Evolutionary conservation across 2,329 filamentous ascomycete species (phyloP).

Genomic region (Phialophora tarda): DNA sequence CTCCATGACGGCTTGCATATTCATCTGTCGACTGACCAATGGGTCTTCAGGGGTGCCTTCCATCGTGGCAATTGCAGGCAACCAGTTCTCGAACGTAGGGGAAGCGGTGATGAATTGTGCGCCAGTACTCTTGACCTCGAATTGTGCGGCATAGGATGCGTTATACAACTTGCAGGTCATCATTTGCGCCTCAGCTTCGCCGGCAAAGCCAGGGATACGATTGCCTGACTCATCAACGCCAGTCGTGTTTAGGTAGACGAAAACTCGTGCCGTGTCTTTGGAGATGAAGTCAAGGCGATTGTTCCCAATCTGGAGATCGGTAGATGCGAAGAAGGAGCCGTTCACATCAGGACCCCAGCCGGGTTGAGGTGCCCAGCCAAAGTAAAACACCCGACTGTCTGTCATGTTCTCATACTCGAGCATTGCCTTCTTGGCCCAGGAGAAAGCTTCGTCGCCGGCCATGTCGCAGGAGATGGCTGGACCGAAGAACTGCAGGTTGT

Average conservation of each 20-base stretch:
- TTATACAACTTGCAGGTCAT: conserved; percentile 26
- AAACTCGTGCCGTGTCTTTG: conserved; percentile 16
- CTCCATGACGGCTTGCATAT: conserved; percentile 32
- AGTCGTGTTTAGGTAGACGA: conserved; percentile 28
- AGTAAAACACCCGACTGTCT: conserved; percentile 19
- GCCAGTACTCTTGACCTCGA: conserved; percentile 26
- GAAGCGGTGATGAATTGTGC: conserved; percentile 16
- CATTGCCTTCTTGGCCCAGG: conserved; percentile 23
- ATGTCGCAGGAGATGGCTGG: conserved; percentile 22
- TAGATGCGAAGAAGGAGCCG: conserved; percentile 26
- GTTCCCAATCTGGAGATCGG: conserved; percentile 21
- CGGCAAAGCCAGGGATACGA: conserved; percentile 1
- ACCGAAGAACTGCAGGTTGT: conserved; percentile 22
- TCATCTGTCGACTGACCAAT: conserved; percentile 23
- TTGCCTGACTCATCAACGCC: conserved; percentile 18
- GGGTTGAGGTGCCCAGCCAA: conserved; percentile 23
- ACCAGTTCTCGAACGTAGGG: conserved; percentile 23
- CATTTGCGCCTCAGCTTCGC: conserved; percentile 22
- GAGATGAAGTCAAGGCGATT: conserved; percentile 22
- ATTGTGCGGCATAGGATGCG: conserved; percentile 23
- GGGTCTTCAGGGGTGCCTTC: conserved; percentile 6
- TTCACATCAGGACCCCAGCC: conserved; percentile 25
- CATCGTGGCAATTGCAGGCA: conserved; percentile 21
- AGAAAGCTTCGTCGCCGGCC: conserved; percentile 20
- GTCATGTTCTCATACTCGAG: conserved; percentile 23